A percentile compares a stretch with the other conserved stretches of the same genome.
These are phyloP conservation scores for Trichoderma sp. DNA, from an alignment of 2,329 filamentous ascomycete species.

Conservation along the genomic window DNA sequence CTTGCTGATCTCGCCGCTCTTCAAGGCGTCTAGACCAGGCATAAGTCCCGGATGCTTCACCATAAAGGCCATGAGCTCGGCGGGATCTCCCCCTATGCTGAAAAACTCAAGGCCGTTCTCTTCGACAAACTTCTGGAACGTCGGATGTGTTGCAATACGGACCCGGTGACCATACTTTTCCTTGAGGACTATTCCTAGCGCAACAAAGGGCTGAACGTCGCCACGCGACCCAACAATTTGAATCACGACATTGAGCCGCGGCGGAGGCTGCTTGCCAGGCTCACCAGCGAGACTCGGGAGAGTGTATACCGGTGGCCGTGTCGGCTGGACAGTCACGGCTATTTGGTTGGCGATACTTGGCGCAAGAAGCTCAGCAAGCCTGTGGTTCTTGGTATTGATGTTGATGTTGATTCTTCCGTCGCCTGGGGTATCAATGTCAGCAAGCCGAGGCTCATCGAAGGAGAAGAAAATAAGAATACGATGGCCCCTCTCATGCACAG, in stretches of 20 bases:
- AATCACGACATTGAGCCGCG: conserved; percentile 68
- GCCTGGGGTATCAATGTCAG: conserved; percentile 44
- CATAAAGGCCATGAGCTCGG: conserved; percentile 85
- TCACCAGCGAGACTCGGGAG: conserved; percentile 70
- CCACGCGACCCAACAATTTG: conserved; percentile 75
- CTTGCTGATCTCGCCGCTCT: conserved; percentile 74
- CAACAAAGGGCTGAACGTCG: conserved; percentile 76
- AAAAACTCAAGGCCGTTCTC: conserved; percentile 76
- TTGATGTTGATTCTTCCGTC: conserved; percentile 80
- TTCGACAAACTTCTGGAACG: conserved; percentile 68
- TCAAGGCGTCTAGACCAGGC: conserved; percentile 76
- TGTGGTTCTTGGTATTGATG: conserved; percentile 69
- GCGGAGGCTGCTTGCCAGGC: conserved; percentile 58
- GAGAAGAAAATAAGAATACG: neutral
- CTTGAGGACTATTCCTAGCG: conserved; percentile 65
- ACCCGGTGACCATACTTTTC: conserved; percentile 70
- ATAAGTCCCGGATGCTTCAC: conserved; percentile 85
- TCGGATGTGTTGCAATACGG: conserved; percentile 70
- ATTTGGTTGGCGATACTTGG: conserved; percentile 63
- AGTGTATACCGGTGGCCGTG: conserved; percentile 67
- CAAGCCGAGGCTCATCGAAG: neutral
- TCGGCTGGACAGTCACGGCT: conserved; percentile 52
- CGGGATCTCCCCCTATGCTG: conserved; percentile 73
- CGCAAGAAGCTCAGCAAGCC: conserved; percentile 66
- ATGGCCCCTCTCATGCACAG: neutral